A percentile compares a stretch with the other conserved stretches of the same genome.
phyloP scores from a whole-genome alignment of 2,329 filamentous ascomycete genomes.

The Diaporthe velutina region DNA sequence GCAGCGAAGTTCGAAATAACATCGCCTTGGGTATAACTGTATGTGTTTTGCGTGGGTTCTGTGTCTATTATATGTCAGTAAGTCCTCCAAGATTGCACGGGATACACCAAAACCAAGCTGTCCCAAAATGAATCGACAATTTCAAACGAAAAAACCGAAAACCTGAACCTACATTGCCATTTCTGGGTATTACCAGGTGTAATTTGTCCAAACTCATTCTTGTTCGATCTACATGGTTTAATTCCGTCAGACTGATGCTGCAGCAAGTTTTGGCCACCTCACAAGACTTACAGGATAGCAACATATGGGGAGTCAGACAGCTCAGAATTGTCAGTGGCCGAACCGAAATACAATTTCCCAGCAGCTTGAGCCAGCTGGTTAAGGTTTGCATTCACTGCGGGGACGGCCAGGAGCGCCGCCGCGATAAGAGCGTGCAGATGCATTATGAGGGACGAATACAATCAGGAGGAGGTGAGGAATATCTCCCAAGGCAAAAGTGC shows the following conservation, averaged over 20 bases:
- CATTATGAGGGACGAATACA: background rate
- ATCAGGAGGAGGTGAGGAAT: background rate
- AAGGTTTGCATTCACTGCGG: slow-evolving; percentile 35
- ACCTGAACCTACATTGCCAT: slow-evolving; percentile 62
- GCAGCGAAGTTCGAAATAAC: slow-evolving; percentile 63
- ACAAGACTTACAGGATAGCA: slow-evolving; percentile 56
- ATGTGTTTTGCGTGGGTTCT: slow-evolving; percentile 68
- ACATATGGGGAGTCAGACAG: slow-evolving; percentile 68
- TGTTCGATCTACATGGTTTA: slow-evolving; percentile 53
- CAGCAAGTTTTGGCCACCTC: background rate
- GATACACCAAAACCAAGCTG: accelerated
- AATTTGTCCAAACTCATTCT: slow-evolving; percentile 72
- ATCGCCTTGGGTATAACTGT: slow-evolving; percentile 71
- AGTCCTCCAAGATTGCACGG: accelerated
- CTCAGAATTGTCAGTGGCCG: slow-evolving; percentile 71
- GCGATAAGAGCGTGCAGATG: slow-evolving; percentile 10
- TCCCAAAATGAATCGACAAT: too few relatives aligned
- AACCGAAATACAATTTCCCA: slow-evolving; percentile 68
- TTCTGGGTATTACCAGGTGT: slow-evolving; percentile 75
- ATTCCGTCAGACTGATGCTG: background rate
- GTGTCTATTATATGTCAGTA: slow-evolving; percentile 49
- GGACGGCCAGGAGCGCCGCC: slow-evolving; percentile 13
- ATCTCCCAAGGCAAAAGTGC: background rate
- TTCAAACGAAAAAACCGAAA: background rate
- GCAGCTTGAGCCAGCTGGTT: slow-evolving; percentile 38